Base-by-base conservation (phyloP, 805 yeast species). In the Schwanniomyces vanrijiae region DNA sequence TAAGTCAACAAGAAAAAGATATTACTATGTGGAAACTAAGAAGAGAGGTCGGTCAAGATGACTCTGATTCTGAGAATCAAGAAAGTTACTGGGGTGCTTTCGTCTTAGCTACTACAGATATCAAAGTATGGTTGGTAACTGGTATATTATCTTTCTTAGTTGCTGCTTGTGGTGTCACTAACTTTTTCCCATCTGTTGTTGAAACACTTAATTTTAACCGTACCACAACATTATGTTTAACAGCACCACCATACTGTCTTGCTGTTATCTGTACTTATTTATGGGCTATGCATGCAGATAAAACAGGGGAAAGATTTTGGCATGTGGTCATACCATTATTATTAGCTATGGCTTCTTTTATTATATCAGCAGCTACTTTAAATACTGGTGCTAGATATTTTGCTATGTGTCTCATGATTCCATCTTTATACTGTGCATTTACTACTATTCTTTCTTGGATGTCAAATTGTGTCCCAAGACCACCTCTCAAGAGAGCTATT, bases 111-210 rank as follows among this genome's bases (percentile, higher is more conserved):
- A 44, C 65, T 33, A 65, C 59, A 40, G 81, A 77, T 52, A 43
- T 64, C 37, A 76, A 76, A 46, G 74, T 73, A n/a, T 76, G 80
- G 80, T 56, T 68, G n/a, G 57, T 76, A 31, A 69, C 76, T 14
- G 76, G 74, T 41, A 65, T 68, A 43, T 63, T 75, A 21, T 63
- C 78, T 2, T 73, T 71, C 61, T 62, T 76, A 25, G 84, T 78
- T 42, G 82, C 81, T 21, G 83, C 84, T 34, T 77, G 81, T 52
- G 84, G 84, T 59, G 83, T 80, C 40, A 78, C 83, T 16, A 76
- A 80, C 57, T 81, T 79, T 59, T 82, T 80, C 69, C 86, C 86
- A 22, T 72, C 84, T 0, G 80, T 83, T 22, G 85, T 83, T 14
- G 58, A 70, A 47, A 80, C 86, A 11, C 68, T 83, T 50, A 75